phyloP scores from a whole-genome alignment of 257 asterid genomes.

The Petunia axillaris region DNA sequence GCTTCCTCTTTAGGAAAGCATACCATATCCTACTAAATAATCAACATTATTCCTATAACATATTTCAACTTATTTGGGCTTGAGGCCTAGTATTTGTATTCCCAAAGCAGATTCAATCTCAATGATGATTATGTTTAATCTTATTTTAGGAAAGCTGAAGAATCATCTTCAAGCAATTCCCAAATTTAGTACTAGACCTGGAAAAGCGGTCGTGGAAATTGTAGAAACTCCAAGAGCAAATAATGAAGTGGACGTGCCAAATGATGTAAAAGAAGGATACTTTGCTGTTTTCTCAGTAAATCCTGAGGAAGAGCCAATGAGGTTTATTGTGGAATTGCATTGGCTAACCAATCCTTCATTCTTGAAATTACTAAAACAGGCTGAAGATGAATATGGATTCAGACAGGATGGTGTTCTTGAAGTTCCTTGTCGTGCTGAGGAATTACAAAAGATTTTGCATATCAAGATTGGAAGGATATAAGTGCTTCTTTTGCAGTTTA shows the following conservation, averaged over 20 bases:
- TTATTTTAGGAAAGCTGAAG: slow-evolving; percentile 28
- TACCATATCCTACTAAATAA: no score
- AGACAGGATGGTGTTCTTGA: slow-evolving; percentile 39
- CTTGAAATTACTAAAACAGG: slow-evolving; percentile 32
- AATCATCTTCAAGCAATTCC: slow-evolving; percentile 8
- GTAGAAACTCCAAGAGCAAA: background rate
- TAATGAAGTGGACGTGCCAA: background rate
- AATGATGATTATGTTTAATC: background rate
- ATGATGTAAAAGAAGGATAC: slow-evolving; percentile 25
- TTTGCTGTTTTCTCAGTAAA: slow-evolving; percentile 20
- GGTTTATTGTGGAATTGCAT: slow-evolving; percentile 36
- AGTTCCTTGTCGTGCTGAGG: slow-evolving; percentile 38
- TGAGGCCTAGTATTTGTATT: no score
- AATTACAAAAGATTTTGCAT: slow-evolving; percentile 33
- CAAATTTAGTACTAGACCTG: background rate
- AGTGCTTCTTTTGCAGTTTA: no score
- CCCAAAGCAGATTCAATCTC: no score
- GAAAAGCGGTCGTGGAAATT: background rate
- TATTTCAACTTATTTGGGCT: no score
- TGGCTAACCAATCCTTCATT: slow-evolving; percentile 36
- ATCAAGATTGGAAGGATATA: slow-evolving; percentile 12
- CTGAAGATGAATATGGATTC: slow-evolving; percentile 44
- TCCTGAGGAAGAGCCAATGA: slow-evolving; percentile 28
- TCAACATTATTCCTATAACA: no score
- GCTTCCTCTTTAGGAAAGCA: no score